Conservation (phyloP, 2,329 filamentous ascomycete species). For the Trichothecium roseum region DNA sequence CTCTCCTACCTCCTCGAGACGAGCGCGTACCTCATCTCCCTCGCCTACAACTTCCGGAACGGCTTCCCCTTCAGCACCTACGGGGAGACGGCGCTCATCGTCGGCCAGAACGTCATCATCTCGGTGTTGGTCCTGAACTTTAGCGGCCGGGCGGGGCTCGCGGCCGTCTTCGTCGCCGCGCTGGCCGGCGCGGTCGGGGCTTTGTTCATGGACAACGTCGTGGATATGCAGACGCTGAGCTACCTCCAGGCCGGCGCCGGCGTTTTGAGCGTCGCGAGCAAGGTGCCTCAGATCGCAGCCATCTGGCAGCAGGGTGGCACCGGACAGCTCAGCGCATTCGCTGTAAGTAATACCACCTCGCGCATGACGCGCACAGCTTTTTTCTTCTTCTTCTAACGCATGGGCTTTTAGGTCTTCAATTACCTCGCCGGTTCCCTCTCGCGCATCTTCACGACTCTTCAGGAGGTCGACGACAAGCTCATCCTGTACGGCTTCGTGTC, state of each 20-base stretch:
- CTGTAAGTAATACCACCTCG: conserved; percentile 48
- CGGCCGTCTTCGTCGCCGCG: conserved; percentile 68
- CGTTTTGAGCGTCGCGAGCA: conserved; percentile 74
- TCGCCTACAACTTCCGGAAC: conserved; percentile 87
- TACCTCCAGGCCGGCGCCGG: conserved; percentile 80
- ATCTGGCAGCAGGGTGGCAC: conserved; percentile 81
- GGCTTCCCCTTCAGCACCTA: conserved; percentile 94
- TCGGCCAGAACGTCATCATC: conserved; percentile 87
- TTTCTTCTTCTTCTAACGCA: background rate
- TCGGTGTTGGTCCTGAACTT: conserved; percentile 79
- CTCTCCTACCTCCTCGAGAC: conserved; percentile 91
- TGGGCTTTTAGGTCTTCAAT: conserved; percentile 77
- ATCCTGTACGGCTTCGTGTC: conserved; percentile 93
- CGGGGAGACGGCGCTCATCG: conserved; percentile 87
- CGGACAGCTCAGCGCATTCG: conserved; percentile 92
- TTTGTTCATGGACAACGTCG: conserved; percentile 55
- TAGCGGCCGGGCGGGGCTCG: conserved; percentile 54
- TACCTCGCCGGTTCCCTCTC: conserved; percentile 88
- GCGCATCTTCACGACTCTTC: conserved; percentile 93
- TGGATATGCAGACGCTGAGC: conserved; percentile 57
- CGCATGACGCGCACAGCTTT: background rate
- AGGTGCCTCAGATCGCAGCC: conserved; percentile 84
- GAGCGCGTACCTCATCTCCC: conserved; percentile 71
- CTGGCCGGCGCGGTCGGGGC: conserved; percentile 60
- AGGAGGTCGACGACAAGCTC: conserved; percentile 93